Percentiles rank a stretch among this genome's conserved stretches.
Conservation (phyloP, 257 asterid genomes). For the Jasminum sambac region DNA sequence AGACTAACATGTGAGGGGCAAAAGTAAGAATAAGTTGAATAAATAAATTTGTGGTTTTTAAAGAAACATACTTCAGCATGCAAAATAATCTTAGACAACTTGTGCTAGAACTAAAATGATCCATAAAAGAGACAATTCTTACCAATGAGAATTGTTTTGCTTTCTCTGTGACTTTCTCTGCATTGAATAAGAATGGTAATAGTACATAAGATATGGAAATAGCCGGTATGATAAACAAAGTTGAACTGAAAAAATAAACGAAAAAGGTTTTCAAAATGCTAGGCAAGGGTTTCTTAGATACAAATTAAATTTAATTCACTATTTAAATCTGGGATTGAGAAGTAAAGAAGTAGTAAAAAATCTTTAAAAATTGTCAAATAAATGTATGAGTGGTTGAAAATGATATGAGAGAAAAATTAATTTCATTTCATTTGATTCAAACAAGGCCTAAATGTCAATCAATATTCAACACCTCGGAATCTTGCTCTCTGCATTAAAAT, state of each 20-base stretch:
- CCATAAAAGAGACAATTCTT: conserved; percentile 22
- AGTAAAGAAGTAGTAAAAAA: no score
- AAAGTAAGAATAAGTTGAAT: conserved; percentile 1
- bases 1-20: background rate
- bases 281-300: no score
- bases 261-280: conserved; percentile 5
- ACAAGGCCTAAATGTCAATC: background rate
- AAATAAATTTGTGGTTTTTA: conserved; percentile 3
- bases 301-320: no score
- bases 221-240: background rate
- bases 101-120: conserved; percentile 14
- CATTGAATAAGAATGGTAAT: conserved; percentile 30
- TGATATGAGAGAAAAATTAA: no score
- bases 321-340: no score
- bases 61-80: conserved; percentile 1
- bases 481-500: background rate
- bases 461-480: background rate
- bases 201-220: conserved; percentile 17
- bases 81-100: background rate
- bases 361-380: no score
- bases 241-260: background rate
- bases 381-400: no score
- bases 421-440: no score
- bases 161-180: conserved; percentile 58
- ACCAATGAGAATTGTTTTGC: conserved; percentile 58